phyloP scores from a whole-genome alignment of 176 grass and related monocot species.

The Metroxylon sagu region DNA sequence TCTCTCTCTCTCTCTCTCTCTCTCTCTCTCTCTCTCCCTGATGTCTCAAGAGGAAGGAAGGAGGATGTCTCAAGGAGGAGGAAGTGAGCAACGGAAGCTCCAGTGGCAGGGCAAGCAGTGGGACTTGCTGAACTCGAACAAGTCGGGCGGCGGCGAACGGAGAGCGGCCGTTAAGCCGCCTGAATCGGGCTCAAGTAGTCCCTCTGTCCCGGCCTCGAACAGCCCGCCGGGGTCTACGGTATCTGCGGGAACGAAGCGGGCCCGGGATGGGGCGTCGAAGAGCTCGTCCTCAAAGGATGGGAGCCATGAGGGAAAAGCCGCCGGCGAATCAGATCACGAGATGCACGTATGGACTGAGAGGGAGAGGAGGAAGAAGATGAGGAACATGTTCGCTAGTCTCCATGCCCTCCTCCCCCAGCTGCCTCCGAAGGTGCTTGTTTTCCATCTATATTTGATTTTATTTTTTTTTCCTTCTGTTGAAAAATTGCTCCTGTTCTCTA shows the following conservation, averaged over 20 bases:
- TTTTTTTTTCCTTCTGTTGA: neutral
- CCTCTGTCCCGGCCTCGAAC: neutral
- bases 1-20: neutral
- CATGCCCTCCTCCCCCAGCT: conserved; percentile 32
- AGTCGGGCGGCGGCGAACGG: neutral
- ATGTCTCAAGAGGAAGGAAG: conserved; percentile 2
- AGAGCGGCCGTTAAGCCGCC: neutral
- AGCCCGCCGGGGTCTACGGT: neutral
- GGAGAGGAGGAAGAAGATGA: conserved; percentile 40
- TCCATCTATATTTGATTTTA: conserved; percentile 6
- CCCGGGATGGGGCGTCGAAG: neutral
- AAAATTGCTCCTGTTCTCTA: too few species aligned
- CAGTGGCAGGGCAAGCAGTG: neutral
- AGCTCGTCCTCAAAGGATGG: neutral
- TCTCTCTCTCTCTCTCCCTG: neutral
- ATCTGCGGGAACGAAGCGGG: neutral
- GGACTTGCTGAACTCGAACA: neutral
- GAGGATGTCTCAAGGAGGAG: neutral
- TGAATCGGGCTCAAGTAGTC: conserved; percentile 1
- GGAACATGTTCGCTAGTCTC: conserved; percentile 30
- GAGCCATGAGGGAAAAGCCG: neutral
- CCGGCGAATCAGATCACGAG: neutral
- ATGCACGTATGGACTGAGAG: conserved; percentile 30
- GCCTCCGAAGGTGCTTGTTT: conserved; percentile 18
- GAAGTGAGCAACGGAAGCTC: too few species aligned